Conservation (phyloP, 1,139 yeast genomes). For the Scheffersomyces segobiensis region DNA sequence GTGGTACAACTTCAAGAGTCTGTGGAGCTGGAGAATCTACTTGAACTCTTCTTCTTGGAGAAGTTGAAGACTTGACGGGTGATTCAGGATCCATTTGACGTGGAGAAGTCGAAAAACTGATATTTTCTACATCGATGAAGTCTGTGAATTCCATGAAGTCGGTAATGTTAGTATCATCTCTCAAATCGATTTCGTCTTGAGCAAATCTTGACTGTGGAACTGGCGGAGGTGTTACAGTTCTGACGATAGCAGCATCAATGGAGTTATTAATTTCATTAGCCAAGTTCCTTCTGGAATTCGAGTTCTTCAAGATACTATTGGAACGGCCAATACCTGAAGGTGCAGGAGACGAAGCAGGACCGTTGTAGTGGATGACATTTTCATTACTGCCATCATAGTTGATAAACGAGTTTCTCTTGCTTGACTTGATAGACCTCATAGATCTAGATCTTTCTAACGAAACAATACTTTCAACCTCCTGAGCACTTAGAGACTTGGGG, state of each 20-base stretch:
- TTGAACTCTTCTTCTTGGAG: constrained; percentile 1
- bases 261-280: constrained; percentile 10
- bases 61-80: not conserved
- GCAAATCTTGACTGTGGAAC: not conserved
- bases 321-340: constrained; percentile 38
- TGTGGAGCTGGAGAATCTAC: not conserved
- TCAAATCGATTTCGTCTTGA: not conserved
- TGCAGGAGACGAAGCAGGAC: constrained; percentile 15
- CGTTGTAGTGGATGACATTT: constrained; percentile 36
- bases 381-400: constrained; percentile 52
- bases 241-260: constrained; percentile 6
- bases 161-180: constrained; percentile 13
- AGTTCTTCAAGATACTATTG: constrained; percentile 52
- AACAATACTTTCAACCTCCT: constrained; percentile 74
- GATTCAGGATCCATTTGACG: not conserved
- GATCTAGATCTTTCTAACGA: constrained; percentile 72
- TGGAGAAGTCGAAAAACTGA: constrained; percentile 28
- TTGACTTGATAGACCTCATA: constrained; percentile 45
- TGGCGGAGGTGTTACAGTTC: not conserved
- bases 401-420: constrained; percentile 43
- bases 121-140: constrained; percentile 59
- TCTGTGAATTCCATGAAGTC: constrained; percentile 63
- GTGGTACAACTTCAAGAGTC: constrained; percentile 15
- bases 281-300: constrained; percentile 16
- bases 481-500: constrained; percentile 65